A percentile compares a stretch with the other conserved stretches of the same genome.
These are phyloP conservation scores for Ceratocystis smalleyi DNA, from an alignment of 2,329 filamentous ascomycete species.

Conservation along the genomic window DNA sequence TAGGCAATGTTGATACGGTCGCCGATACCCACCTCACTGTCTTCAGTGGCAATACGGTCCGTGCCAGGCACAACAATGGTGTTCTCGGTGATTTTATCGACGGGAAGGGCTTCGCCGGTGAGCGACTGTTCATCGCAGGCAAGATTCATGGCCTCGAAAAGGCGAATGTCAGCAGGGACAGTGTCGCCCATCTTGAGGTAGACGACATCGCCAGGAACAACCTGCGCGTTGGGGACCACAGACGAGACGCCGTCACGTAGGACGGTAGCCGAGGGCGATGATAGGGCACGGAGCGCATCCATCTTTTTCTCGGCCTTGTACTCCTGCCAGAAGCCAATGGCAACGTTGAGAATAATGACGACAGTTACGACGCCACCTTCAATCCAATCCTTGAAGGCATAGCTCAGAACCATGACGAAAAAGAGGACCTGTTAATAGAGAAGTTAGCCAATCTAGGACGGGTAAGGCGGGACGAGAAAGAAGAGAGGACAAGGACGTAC, in stretches of 20 bases:
- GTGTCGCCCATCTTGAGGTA: conserved; percentile 56
- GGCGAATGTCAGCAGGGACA: conserved; percentile 55
- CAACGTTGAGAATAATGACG: conserved; percentile 54
- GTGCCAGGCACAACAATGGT: conserved; percentile 30
- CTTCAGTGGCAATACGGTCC: conserved; percentile 31
- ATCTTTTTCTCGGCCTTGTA: conserved; percentile 51
- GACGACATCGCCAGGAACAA: conserved; percentile 59
- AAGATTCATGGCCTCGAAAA: conserved; percentile 61
- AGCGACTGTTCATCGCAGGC: conserved; percentile 64
- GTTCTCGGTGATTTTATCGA: conserved; percentile 46
- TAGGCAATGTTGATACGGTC: conserved; percentile 63
- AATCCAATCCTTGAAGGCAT: conserved; percentile 50
- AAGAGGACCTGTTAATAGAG: conserved; percentile 46
- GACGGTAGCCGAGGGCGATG: conserved; percentile 47
- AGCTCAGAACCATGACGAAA: conserved; percentile 60
- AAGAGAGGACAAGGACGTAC: conserved; percentile 33
- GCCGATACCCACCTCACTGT: conserved; percentile 46
- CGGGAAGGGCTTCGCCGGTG: conserved; percentile 60
- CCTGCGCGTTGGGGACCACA: conserved; percentile 42
- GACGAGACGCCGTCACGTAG: conserved; percentile 43
- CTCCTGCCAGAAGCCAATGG: conserved; percentile 52
- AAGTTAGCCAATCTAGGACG: conserved; percentile 20
- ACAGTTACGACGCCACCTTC: conserved; percentile 52
- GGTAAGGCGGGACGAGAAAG: conserved; percentile 28
- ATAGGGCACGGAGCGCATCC: conserved; percentile 46